A percentile compares a stretch with the other conserved stretches of the same genome.
These are phyloP conservation scores for Articulospora tetracladia DNA, from an alignment of 495 filamentous ascomycete species.

Conservation along the genomic window DNA sequence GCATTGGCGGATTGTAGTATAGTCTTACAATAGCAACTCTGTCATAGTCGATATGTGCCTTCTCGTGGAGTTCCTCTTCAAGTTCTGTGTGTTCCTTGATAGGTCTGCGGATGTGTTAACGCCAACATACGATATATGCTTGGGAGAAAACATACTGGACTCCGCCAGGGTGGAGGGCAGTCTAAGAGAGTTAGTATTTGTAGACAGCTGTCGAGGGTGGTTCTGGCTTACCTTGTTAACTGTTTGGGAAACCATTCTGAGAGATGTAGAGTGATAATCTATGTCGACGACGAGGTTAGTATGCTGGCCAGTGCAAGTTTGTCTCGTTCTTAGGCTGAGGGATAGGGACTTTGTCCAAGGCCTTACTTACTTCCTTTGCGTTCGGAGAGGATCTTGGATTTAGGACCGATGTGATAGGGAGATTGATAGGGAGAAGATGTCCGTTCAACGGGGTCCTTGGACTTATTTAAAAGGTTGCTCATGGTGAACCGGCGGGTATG, in stretches of 20 bases:
- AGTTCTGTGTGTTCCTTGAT: constrained; percentile 88
- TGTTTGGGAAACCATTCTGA: constrained; percentile 67
- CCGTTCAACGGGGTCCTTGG: constrained; percentile 18
- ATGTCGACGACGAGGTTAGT: constrained; percentile 1
- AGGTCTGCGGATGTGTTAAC: constrained; percentile 52
- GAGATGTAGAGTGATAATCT: constrained; percentile 60
- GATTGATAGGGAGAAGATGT: constrained; percentile 24
- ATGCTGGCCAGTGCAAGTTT: no score
- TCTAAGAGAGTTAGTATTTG: constrained; percentile 1
- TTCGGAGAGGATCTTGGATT: constrained; percentile 21
- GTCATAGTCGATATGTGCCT: constrained; percentile 98
- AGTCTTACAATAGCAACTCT: constrained; percentile 84
- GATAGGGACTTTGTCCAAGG: background rate
- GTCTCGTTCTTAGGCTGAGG: background rate
- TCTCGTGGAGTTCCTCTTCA: constrained; percentile 96
- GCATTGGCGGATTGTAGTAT: constrained; percentile 44
- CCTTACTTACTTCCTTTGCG: constrained; percentile 10
- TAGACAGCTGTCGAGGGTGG: background rate
- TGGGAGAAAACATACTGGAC: constrained; percentile 65
- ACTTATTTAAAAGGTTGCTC: constrained; percentile 19
- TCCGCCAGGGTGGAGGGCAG: constrained; percentile 69
- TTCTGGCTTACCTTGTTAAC: constrained; percentile 62
- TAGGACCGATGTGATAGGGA: constrained; percentile 19
- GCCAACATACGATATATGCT: constrained; percentile 20
- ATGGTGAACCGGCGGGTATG: constrained; percentile 2